Evolutionary conservation across 441 rosid genomes (phyloP).

Genomic region (Erodium trifolium): DNA sequence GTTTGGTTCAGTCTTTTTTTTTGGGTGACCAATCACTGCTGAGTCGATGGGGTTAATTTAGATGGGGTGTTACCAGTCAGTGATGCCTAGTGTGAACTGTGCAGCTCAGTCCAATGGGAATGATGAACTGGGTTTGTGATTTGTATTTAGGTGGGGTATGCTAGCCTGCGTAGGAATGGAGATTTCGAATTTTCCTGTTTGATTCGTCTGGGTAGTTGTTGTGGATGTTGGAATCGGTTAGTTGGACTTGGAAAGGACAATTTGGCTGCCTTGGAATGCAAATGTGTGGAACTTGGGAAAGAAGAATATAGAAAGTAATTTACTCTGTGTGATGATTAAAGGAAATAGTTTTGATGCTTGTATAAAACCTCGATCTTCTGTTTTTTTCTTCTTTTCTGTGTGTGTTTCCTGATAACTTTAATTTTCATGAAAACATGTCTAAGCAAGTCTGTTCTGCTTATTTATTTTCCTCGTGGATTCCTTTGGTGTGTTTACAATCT

Average conservation of each 20-base stretch:
- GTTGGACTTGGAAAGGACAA: neutral
- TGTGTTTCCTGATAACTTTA: neutral
- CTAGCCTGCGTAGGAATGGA: neutral
- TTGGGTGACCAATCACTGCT: neutral
- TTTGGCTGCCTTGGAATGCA: neutral
- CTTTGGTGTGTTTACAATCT: neutral
- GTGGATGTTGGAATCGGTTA: neutral
- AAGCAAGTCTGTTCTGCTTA: neutral
- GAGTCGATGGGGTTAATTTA: neutral
- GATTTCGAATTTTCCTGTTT: neutral
- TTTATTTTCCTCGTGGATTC: neutral
- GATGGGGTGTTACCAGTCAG: neutral
- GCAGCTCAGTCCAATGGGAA: neutral
- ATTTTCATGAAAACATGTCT: neutral
- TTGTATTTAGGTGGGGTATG: neutral
- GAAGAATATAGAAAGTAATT: neutral
- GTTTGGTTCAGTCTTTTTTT: neutral
- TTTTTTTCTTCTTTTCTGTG: neutral
- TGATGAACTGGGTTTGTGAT: neutral
- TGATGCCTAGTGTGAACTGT: neutral
- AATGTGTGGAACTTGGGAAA: neutral
- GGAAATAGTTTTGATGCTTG: slow-evolving; percentile 7
- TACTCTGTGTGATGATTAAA: neutral
- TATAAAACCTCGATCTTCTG: neutral
- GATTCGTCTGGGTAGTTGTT: neutral